Percentiles rank a stretch among this genome's conserved stretches.
Conservation (phyloP, 257 asterid species). For the Primulina huaijiensis region DNA sequence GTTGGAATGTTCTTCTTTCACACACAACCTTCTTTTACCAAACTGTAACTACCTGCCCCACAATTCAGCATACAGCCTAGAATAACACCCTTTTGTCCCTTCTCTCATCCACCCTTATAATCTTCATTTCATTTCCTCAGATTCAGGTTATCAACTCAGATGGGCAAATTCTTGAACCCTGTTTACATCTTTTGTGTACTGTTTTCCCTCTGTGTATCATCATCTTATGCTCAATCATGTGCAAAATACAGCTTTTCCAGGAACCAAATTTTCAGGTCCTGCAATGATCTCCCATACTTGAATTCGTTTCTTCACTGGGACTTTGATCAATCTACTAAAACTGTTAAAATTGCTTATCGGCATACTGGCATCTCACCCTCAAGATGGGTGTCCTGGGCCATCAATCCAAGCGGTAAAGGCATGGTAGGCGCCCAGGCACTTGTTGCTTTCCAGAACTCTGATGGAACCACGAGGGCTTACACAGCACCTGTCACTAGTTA, state of each 20-base stretch:
- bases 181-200: conserved; percentile 30
- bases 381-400: conserved; percentile 83
- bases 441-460: conserved; percentile 70
- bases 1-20: conserved; percentile 13
- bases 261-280: conserved; percentile 53
- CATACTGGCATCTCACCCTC: conserved; percentile 41
- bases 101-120: conserved; percentile 13
- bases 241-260: conserved; percentile 49
- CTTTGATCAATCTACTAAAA: conserved; percentile 45
- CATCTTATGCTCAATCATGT: conserved; percentile 62
- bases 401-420: conserved; percentile 63
- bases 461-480: conserved; percentile 60
- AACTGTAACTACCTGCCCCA: conserved; percentile 67
- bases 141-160: conserved; percentile 5
- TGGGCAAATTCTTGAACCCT: conserved; percentile 19
- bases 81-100: conserved; percentile 19
- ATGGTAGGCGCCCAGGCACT: conserved; percentile 80
- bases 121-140: conserved; percentile 17
- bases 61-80: conserved; percentile 24
- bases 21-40: conserved; percentile 43
- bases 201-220: conserved; percentile 28
- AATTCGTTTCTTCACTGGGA: conserved; percentile 86
- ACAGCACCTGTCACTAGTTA: conserved; percentile 56
- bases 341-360: conserved; percentile 59
- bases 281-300: conserved; percentile 63